A percentile compares a stretch with the other conserved stretches of the same genome.
These are phyloP conservation scores for Rhizomucor pusillus DNA, from an alignment of 371 early-diverging fungal species.

Conservation along the genomic window DNA sequence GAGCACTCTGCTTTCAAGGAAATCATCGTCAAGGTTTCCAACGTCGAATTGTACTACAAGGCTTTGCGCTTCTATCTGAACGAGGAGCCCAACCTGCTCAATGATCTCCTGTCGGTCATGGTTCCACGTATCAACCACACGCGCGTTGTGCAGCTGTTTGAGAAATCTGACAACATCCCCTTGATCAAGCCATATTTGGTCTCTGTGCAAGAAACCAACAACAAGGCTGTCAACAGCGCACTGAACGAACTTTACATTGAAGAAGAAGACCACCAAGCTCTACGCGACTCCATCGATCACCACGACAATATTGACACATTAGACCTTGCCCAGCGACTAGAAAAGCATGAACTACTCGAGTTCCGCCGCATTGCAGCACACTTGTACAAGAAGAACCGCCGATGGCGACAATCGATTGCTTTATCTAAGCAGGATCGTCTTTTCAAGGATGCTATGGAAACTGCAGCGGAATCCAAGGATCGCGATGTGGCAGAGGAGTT, in stretches of 20 bases:
- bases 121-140: conserved; percentile 93
- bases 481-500: conserved; percentile 90
- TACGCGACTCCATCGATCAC: conserved; percentile 89
- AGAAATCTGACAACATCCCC: conserved; percentile 94
- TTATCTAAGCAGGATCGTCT: conserved; percentile 94
- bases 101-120: conserved; percentile 85
- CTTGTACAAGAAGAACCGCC: conserved; percentile 91
- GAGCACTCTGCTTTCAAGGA: conserved; percentile 96
- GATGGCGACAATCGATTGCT: conserved; percentile 92
- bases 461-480: conserved; percentile 86
- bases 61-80: conserved; percentile 94
- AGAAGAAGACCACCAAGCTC: conserved; percentile 90
- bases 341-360: conserved; percentile 93
- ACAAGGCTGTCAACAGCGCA: conserved; percentile 90
- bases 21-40: conserved; percentile 92
- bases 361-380: conserved; percentile 96
- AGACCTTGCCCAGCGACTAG: conserved; percentile 86
- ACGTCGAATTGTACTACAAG: conserved; percentile 95
- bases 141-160: conserved; percentile 94
- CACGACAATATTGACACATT: conserved; percentile 92
- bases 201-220: conserved; percentile 87
- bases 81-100: conserved; percentile 90
- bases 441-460: conserved; percentile 97
- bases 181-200: conserved; percentile 92
- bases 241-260: conserved; percentile 95